Evolutionary conservation across 1,284 basidiomycete genomes (phyloP).

Genomic region (Austroboletus novae-zelandiae): DNA sequence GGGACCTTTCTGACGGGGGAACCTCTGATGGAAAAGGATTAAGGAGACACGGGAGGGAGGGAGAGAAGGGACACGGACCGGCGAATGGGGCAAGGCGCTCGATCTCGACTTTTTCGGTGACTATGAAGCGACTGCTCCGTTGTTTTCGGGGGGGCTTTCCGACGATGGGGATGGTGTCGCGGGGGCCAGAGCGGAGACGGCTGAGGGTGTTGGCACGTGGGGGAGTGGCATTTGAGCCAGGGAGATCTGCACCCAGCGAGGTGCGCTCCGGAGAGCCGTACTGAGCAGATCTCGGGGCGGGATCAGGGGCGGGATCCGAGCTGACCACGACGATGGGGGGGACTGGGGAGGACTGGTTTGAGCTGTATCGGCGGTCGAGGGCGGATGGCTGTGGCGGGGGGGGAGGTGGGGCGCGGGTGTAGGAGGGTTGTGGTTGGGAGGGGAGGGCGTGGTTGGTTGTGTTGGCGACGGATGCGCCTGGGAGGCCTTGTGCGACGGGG

Average conservation of each 20-base stretch:
- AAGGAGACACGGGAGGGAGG: not conserved
- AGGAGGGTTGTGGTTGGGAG: constrained; percentile 34
- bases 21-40: constrained; percentile 63
- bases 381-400: constrained; percentile 34
- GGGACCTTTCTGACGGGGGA: constrained; percentile 82
- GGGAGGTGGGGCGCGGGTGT: constrained; percentile 44
- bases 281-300: constrained; percentile 40
- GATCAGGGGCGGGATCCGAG: constrained; percentile 69
- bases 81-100: constrained; percentile 93
- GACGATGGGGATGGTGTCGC: constrained; percentile 93
- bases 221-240: constrained; percentile 47
- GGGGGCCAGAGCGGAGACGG: constrained; percentile 72
- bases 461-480: constrained; percentile 42
- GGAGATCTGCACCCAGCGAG: constrained; percentile 46
- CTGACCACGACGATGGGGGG: constrained; percentile 92
- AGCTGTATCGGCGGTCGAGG: constrained; percentile 53
- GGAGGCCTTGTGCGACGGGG: constrained; percentile 36
- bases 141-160: constrained; percentile 96
- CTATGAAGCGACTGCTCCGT: constrained; percentile 92
- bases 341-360: constrained; percentile 51
- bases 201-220: constrained; percentile 65
- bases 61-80: constrained; percentile 46
- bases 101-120: constrained; percentile 95
- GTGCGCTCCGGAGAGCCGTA: constrained; percentile 50
- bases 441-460: constrained; percentile 42